Conservation (phyloP, 106 monocot genomes). For the Dactylorhiza incarnata region DNA sequence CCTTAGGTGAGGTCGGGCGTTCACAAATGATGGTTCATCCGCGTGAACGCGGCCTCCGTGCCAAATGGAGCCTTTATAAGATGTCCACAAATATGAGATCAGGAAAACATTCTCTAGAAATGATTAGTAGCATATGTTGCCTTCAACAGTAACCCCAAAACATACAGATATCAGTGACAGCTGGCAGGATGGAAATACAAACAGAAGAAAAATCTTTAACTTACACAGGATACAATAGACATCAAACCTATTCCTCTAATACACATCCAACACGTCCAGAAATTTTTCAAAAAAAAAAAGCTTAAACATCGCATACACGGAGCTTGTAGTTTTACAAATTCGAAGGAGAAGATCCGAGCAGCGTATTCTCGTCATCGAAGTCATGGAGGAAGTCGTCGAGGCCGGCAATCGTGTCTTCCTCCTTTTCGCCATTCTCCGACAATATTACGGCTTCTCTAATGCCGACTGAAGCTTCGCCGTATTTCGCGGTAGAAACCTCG, state of each 20-base stretch:
- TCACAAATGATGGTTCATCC: too few relatives aligned
- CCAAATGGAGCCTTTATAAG: too few relatives aligned
- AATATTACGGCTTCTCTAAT: background rate
- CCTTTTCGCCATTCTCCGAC: background rate
- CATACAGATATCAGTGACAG: background rate
- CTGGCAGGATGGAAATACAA: background rate
- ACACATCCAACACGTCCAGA: background rate
- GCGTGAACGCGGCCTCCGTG: too few relatives aligned
- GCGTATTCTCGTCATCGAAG: background rate
- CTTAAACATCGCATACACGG: background rate
- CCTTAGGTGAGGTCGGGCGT: too few relatives aligned
- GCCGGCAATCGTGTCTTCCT: background rate
- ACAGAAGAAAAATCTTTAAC: background rate
- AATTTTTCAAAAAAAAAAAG: background rate
- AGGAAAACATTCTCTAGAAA: too few relatives aligned
- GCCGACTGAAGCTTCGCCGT: background rate
- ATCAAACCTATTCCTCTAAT: background rate
- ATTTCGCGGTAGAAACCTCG: background rate
- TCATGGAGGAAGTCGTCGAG: background rate
- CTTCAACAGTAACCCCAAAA: background rate
- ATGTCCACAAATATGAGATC: too few relatives aligned
- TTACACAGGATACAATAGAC: background rate
- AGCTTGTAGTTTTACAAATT: background rate
- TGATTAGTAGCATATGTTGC: background rate
- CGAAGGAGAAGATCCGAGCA: background rate